A percentile compares a stretch with the other conserved stretches of the same genome.
phyloP scores from a whole-genome alignment of 345 rosid genomes.

The Ailanthus altissimus region DNA sequence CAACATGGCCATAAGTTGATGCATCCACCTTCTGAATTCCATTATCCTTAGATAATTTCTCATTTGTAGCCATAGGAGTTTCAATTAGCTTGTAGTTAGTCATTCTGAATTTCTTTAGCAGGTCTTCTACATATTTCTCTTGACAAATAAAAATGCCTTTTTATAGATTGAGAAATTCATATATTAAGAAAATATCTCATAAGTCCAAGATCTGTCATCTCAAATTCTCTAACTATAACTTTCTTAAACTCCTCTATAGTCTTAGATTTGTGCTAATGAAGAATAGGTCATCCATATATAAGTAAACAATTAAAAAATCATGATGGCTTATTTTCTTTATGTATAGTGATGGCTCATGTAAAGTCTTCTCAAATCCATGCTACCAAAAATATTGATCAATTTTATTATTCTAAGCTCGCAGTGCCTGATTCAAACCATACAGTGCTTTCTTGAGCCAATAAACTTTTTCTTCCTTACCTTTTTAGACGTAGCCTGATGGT shows the following conservation, averaged over 20 bases:
- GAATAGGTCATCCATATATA: neutral
- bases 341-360: neutral
- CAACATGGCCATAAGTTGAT: neutral
- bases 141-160: neutral
- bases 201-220: neutral
- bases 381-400: neutral
- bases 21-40: neutral
- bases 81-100: neutral
- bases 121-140: neutral
- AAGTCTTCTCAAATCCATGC: neutral
- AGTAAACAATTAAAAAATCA: neutral
- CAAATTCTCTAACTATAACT: neutral
- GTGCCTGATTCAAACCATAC: neutral
- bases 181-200: constrained; percentile 1
- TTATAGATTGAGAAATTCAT: neutral
- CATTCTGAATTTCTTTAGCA: neutral
- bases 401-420: neutral
- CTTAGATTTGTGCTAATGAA: neutral
- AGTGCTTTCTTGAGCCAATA: neutral
- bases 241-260: neutral
- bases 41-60: neutral
- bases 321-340: neutral
- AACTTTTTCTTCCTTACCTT: neutral
- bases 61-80: neutral
- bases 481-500: neutral